Base-by-base conservation (phyloP, 2,329 filamentous ascomycete genomes). In the Leptographium radiaticola region DNA sequence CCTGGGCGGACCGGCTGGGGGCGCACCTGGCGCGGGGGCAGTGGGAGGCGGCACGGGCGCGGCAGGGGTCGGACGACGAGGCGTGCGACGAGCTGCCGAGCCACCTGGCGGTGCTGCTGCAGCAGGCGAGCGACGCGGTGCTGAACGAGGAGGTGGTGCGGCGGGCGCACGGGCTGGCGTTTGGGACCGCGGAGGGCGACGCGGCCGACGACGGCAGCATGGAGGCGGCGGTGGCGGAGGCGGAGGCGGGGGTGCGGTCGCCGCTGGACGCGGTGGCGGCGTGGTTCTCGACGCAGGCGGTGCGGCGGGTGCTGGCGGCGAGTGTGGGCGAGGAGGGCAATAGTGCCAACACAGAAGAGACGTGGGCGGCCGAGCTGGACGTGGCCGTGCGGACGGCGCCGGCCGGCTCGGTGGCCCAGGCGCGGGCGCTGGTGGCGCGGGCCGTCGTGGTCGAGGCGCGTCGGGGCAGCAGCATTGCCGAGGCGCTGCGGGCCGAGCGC, bases 231-330 rank as follows among this genome's bases (percentile, higher is more conserved):
- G 86, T 93, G 4, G 86, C 93, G 56, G 91, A 96, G 62, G 80
- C 81, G 52, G 84, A 89, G 3, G 80, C 81, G 52, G 84, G 89
- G 3, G 87, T 96, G 56, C 81, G 86, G 52, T 93, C 88, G 18
- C 88, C 90, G 0, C 79, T 96, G 59, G 91, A 96, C 67, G 89
- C 89, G 13, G 80, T 96, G 51, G 88, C 90, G 8, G 88, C 90
- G 2, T 96, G 90, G 90, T 93, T 84, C 73, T 94, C 90, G 0
- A 88, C 81, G 58, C 75, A 84, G 53, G 74, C 80, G 13, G 70
- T 95, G 40, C 86, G 89, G 61, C 76, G 78, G 55, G 82, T 81
- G 3, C 75, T 96, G 33, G 72, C 81, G 13, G 73, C 74, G 16
- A 83, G 79, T 39, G 73, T 94, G 38, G 75, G 78, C 44, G 69